phyloP scores from a whole-genome alignment of 495 filamentous ascomycete genomes.

The Tuber umbilicatum region DNA sequence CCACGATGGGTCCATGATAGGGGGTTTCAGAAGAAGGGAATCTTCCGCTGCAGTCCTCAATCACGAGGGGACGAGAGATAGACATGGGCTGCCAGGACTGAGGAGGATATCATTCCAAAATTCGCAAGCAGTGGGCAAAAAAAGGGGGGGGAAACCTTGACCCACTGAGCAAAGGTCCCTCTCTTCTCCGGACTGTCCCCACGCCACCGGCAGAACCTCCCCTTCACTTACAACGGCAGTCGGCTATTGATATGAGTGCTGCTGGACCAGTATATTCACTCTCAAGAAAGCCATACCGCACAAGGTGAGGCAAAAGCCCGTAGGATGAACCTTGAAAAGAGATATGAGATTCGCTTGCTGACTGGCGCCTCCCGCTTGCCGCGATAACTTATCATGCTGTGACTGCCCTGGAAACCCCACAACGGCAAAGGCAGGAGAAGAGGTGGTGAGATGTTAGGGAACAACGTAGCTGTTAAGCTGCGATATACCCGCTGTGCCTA shows the following conservation, averaged over 20 bases:
- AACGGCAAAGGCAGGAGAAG: constrained; percentile 7
- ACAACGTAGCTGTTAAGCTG: constrained; percentile 6
- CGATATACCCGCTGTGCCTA: constrained; percentile 11
- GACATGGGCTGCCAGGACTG: not conserved
- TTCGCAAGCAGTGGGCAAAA: not conserved
- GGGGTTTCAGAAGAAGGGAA: constrained; percentile 12
- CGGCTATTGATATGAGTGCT: not conserved
- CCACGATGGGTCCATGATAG: not conserved
- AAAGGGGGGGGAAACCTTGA: not conserved
- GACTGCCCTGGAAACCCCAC: constrained; percentile 14
- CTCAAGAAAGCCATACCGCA: not conserved
- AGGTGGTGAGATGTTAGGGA: constrained; percentile 7
- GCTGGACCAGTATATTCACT: not conserved
- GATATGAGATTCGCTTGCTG: constrained; percentile 1
- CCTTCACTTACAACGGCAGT: not conserved
- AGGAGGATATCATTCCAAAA: not conserved
- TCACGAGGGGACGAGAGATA: not conserved
- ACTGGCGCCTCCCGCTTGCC: constrained; percentile 22
- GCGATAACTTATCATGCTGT: not conserved
- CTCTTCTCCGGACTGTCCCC: not conserved
- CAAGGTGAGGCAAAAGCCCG: not conserved
- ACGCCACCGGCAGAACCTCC: not conserved
- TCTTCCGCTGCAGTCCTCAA: constrained; percentile 13
- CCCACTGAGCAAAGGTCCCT: not conserved
- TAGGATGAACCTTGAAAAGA: not conserved